Evolutionary conservation across 768 basidiomycete species (phyloP).

Genomic region (Nevesoporus exiguus): DNA sequence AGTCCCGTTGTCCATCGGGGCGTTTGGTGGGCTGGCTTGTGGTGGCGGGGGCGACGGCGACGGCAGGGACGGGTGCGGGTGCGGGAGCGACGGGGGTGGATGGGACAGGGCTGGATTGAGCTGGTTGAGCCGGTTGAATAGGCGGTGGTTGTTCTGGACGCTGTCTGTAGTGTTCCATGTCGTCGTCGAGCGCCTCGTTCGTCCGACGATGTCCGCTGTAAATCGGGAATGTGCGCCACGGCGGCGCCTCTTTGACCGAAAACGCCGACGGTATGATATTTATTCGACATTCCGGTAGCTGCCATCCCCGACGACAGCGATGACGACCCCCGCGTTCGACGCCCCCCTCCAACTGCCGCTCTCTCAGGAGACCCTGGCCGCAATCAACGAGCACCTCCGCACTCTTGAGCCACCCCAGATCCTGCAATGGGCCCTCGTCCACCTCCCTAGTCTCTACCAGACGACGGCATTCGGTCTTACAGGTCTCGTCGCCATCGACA

Average conservation of each 20-base stretch:
- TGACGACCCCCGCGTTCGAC: background rate
- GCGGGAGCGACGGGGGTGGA: conserved; percentile 21
- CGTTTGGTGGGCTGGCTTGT: conserved; percentile 14
- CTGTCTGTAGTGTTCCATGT: conserved; percentile 30
- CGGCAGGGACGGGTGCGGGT: background rate
- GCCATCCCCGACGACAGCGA: conserved; percentile 3
- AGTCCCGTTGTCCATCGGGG: conserved; percentile 47
- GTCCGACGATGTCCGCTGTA: background rate
- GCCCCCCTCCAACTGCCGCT: conserved; percentile 57
- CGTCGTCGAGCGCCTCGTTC: no score
- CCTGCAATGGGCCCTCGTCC: conserved; percentile 76
- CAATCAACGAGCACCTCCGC: conserved; percentile 73
- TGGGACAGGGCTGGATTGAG: conserved; percentile 14
- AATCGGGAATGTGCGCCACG: background rate
- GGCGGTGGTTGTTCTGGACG: conserved; percentile 21
- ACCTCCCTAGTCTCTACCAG: conserved; percentile 81
- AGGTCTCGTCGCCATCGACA: conserved; percentile 89
- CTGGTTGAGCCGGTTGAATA: conserved; percentile 12
- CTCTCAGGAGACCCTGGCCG: conserved; percentile 51
- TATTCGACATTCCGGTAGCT: background rate
- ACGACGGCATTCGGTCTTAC: conserved; percentile 97
- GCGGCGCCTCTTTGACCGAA: background rate
- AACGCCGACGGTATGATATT: background rate
- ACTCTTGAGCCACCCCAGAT: conserved; percentile 78
- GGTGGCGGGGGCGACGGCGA: conserved; percentile 7